Evolutionary conservation across 2,329 filamentous ascomycete species (phyloP).

Genomic region (Neopestalotiopsis sp.): DNA sequence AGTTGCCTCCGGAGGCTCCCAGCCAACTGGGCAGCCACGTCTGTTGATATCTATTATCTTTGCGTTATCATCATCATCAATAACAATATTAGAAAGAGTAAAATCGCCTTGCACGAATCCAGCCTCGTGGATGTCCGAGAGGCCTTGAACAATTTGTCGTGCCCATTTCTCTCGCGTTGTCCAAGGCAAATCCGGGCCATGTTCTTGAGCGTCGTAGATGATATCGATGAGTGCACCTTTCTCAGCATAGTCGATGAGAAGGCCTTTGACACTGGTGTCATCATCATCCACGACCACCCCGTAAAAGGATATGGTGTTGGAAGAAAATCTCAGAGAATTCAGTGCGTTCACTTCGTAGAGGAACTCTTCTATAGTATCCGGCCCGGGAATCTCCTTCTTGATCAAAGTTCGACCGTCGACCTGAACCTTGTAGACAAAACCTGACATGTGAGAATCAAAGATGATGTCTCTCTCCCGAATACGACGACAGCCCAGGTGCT

Average conservation of each 20-base stretch:
- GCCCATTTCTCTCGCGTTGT: conserved; percentile 83
- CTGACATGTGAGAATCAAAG: conserved; percentile 93
- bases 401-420: conserved; percentile 75
- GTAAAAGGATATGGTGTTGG: conserved; percentile 83
- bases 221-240: conserved; percentile 89
- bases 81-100: conserved; percentile 95
- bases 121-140: conserved; percentile 92
- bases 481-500: conserved; percentile 71
- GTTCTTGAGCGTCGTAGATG: conserved; percentile 77
- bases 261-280: conserved; percentile 77
- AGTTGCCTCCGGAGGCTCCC: conserved; percentile 93
- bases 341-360: conserved; percentile 97
- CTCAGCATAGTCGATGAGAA: conserved; percentile 87
- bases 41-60: conserved; percentile 99
- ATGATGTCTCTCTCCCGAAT: conserved; percentile 77
- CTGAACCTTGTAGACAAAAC: conserved; percentile 93
- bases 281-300: conserved; percentile 86
- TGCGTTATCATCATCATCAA: conserved; percentile 82
- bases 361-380: conserved; percentile 95
- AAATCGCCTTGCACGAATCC: conserved; percentile 98
- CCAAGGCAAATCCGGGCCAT: conserved; percentile 67
- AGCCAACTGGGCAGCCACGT: conserved; percentile 94
- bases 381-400: conserved; percentile 97
- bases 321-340: conserved; percentile 74
- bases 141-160: conserved; percentile 84